Evolutionary conservation across 805 yeast genomes (phyloP), one percentile per base, ranked within the genome.

Genomic region (Lachancea mirantina): DNA sequence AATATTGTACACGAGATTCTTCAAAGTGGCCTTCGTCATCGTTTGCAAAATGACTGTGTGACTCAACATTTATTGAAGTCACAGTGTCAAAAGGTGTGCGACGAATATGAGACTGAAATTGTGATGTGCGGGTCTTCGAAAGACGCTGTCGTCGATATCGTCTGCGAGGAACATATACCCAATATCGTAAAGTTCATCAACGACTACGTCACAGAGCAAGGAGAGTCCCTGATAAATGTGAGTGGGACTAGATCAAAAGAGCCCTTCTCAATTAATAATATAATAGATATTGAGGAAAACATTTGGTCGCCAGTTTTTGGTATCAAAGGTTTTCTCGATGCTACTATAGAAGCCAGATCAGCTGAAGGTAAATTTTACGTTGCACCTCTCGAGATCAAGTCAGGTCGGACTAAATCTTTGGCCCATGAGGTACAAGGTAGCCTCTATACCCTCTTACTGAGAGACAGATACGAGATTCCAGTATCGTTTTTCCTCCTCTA

Each of bases 271-370:
- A 75, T 82, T 0, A 64, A 73, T 10, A 76, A 78, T 36, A 71
- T 87, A 6, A 62, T 84, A 20, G 95, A 84, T 49, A 74, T 84
- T 7, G 99, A 92, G 56, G 96, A 92, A 48, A 82, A 78, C 46
- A 78, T 92, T 9, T 78, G 94, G 85, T 84, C 96, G 0, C 95
- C 96, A 0, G 70, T 74, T 50, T 87, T 72, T 61, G 99, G 99
- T 0, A 58, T 92, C 6, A 74, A 84, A 44, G 99, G 99, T 0
- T 74, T 79, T 45, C 75, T 88, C 11, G 99, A 92, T 61, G 95
- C 80, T 3, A 85, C 95, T 0, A 68, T 85, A 2, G 81, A 80
- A 43, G 80, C 82, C 0, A 55, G 61, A 16, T 50, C 69, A 6
- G 64, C 64, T 4, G 49, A 53, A 9, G 42, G 45, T 2, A 70